Evolutionary conservation across 345 rosid genomes (phyloP).

Genomic region (Mangifera indica): DNA sequence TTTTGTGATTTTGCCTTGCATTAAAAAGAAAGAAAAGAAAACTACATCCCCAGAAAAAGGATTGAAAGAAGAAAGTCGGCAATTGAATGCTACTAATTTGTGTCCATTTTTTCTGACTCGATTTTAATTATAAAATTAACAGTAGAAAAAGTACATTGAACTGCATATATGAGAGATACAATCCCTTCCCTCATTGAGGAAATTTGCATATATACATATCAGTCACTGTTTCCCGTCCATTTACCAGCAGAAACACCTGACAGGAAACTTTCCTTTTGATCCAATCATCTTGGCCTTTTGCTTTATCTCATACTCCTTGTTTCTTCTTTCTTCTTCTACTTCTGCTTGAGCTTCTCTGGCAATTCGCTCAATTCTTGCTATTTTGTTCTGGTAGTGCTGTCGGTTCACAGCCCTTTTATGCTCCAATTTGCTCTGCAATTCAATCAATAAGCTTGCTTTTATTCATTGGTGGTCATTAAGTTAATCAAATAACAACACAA

Average conservation of each 20-base stretch:
- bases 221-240: background rate
- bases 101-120: too few relatives aligned
- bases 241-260: slow-evolving; percentile 52
- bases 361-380: slow-evolving; percentile 52
- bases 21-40: background rate
- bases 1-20: background rate
- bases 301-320: slow-evolving; percentile 47
- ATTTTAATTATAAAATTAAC: background rate
- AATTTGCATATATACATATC: background rate
- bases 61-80: background rate
- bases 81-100: background rate
- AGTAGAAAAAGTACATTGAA: background rate
- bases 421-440: slow-evolving; percentile 61
- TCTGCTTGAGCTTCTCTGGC: slow-evolving; percentile 58
- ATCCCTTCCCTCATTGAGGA: too few relatives aligned
- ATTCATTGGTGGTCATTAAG: background rate
- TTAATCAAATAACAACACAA: background rate
- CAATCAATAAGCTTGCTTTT: background rate
- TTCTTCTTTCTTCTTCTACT: slow-evolving; percentile 58
- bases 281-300: slow-evolving; percentile 48
- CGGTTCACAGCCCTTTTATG: slow-evolving; percentile 41
- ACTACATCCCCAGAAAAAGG: background rate
- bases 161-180: background rate
- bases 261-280: slow-evolving; percentile 38
- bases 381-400: slow-evolving; percentile 52